Conservation (phyloP, 352 stramenopile species). For the Phytopythium chamaehyphon region DNA sequence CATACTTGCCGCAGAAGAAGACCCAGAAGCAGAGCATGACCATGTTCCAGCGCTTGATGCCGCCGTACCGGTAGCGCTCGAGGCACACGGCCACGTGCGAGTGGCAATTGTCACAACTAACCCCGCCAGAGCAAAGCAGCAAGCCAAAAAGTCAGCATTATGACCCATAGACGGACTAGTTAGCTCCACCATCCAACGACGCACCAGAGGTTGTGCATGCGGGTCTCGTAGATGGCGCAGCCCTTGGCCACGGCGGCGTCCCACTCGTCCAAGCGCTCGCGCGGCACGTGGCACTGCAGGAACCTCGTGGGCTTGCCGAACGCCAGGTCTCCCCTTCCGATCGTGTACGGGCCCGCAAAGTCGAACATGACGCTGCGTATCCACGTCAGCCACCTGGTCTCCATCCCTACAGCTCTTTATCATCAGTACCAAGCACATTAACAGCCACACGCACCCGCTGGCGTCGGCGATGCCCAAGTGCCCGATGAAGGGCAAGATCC, state of each 20-base stretch:
- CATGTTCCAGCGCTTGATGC: constrained; percentile 73
- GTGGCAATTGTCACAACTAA: constrained; percentile 95
- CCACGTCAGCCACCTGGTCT: constrained; percentile 9
- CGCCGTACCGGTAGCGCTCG: constrained; percentile 48
- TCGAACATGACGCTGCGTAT: constrained; percentile 89
- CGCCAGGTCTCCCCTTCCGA: constrained; percentile 84
- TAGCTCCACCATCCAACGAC: constrained; percentile 1
- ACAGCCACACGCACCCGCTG: constrained; percentile 36
- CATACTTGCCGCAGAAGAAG: constrained; percentile 65
- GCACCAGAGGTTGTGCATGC: constrained; percentile 95
- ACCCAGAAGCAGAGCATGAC: constrained; percentile 80
- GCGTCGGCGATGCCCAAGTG: constrained; percentile 93
- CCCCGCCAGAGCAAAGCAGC: background rate
- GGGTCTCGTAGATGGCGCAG: constrained; percentile 89
- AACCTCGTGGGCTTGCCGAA: constrained; percentile 89
- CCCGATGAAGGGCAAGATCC: constrained; percentile 95
- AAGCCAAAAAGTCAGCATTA: no score
- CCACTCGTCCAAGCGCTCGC: constrained; percentile 69
- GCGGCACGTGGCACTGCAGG: constrained; percentile 65
- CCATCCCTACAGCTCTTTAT: background rate
- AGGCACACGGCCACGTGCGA: constrained; percentile 91
- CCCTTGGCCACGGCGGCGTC: constrained; percentile 87
- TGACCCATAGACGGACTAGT: no score
- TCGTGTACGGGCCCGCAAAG: constrained; percentile 94
- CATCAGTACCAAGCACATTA: background rate